These are phyloP conservation scores for Syzygium malaccense DNA, from an alignment of 441 rosid genomes.

Conservation along the genomic window DNA sequence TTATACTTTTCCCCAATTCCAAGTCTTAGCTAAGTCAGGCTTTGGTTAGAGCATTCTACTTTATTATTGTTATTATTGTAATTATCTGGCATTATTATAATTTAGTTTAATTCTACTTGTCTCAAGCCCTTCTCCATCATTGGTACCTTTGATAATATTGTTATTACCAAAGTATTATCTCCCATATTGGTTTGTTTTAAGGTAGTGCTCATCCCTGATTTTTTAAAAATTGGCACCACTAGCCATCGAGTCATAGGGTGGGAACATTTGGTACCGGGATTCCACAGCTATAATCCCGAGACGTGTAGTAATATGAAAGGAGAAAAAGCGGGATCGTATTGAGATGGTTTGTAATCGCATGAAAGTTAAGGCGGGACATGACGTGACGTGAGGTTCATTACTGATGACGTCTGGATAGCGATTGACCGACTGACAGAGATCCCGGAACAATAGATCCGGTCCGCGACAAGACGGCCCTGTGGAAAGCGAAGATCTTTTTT, in stretches of 20 bases:
- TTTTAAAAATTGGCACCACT: not conserved
- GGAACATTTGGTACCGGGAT: not conserved
- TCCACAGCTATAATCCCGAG: not conserved
- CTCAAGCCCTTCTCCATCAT: not conserved
- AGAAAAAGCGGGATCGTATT: not conserved
- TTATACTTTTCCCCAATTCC: not conserved
- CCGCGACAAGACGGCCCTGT: not conserved
- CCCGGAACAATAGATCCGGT: not conserved
- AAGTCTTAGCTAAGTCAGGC: not conserved
- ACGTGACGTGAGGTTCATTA: not conserved
- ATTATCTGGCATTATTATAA: not conserved
- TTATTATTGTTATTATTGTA: not conserved
- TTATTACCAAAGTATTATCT: not conserved
- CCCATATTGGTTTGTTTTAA: not conserved
- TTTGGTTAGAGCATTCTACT: not conserved
- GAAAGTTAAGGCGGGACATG: not conserved
- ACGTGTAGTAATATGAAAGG: not conserved
- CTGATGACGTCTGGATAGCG: not conserved
- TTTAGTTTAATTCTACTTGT: not conserved
- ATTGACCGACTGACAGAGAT: not conserved
- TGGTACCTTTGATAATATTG: not conserved
- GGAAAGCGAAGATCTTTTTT: not conserved
- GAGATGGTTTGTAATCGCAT: not conserved
- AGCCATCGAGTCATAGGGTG: not conserved
- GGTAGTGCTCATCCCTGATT: not conserved